Conservation (phyloP, 2,329 filamentous ascomycete species). For the Cylindrodendrum hubeiense region DNA sequence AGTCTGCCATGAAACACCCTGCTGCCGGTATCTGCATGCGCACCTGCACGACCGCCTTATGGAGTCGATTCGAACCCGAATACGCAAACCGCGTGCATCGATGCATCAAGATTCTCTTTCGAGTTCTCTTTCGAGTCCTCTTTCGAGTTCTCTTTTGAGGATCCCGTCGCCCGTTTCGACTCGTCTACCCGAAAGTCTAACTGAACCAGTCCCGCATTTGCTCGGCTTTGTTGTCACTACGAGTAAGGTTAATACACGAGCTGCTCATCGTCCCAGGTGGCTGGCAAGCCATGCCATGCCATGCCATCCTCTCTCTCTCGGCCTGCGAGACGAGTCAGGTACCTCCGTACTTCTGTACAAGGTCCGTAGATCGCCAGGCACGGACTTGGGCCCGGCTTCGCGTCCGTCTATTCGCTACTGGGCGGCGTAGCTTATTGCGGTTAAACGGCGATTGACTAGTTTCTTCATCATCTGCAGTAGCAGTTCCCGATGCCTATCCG, state of each 20-base stretch:
- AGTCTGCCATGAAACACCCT: slow-evolving; percentile 9
- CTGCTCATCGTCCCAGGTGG: slow-evolving; percentile 3
- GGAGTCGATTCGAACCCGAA: not conserved
- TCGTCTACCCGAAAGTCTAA: not conserved
- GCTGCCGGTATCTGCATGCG: slow-evolving; percentile 8
- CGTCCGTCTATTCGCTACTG: slow-evolving; percentile 25
- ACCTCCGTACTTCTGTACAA: slow-evolving; percentile 14
- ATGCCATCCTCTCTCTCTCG: not conserved
- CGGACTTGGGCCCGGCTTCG: slow-evolving; percentile 34
- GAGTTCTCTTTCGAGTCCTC: too few species aligned
- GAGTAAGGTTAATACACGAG: slow-evolving; percentile 2
- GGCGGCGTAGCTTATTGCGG: slow-evolving; percentile 33
- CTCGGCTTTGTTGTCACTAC: too few species aligned
- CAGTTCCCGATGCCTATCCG: not conserved
- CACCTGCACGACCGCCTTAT: not conserved
- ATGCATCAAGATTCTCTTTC: too few species aligned
- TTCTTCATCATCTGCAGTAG: not conserved
- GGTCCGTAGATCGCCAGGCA: slow-evolving; percentile 40
- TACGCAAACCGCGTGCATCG: slow-evolving; percentile 3
- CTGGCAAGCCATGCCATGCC: slow-evolving; percentile 9
- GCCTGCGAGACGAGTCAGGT: slow-evolving; percentile 38
- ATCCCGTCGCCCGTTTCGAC: not conserved
- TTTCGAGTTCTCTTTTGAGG: not conserved
- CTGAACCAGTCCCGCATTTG: too few species aligned
- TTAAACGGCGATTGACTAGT: slow-evolving; percentile 23